Conservation (phyloP, 805 yeast species). For the Wickerhamomyces mucosus region DNA sequence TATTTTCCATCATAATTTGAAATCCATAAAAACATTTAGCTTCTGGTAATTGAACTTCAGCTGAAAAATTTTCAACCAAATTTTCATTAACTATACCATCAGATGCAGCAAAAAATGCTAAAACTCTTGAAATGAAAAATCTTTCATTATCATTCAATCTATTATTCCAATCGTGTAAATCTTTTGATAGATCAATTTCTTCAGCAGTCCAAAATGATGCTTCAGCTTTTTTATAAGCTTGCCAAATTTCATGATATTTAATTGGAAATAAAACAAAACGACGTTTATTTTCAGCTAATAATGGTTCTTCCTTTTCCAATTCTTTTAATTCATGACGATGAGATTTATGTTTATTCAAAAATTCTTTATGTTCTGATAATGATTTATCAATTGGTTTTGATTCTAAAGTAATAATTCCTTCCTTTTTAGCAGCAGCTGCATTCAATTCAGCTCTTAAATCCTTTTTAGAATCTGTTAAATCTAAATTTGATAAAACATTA, state of each 20-base stretch:
- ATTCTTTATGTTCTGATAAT: slow-evolving; percentile 35
- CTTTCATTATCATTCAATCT: slow-evolving; percentile 85
- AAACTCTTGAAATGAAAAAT: slow-evolving; percentile 81
- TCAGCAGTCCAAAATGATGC: slow-evolving; percentile 99
- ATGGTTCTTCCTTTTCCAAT: slow-evolving; percentile 81
- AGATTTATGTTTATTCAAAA: slow-evolving; percentile 50
- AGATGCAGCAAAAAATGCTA: slow-evolving; percentile 97
- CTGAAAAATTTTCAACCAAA: slow-evolving; percentile 93
- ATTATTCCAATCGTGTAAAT: slow-evolving; percentile 86
- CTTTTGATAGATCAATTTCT: slow-evolving; percentile 94
- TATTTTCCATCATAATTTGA: slow-evolving; percentile 99
- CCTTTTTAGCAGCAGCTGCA: slow-evolving; percentile 32
- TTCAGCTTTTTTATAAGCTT: slow-evolving; percentile 97
- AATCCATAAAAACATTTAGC: slow-evolving; percentile 98
- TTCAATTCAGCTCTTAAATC: slow-evolving; percentile 32
- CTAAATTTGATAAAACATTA: slow-evolving; percentile 41
- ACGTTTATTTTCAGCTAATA: slow-evolving; percentile 72
- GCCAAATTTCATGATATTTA: slow-evolving; percentile 97
- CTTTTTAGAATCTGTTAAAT: slow-evolving; percentile 34
- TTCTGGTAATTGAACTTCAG: slow-evolving; percentile 95
- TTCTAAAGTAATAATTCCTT: slow-evolving; percentile 19
- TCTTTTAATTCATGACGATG: slow-evolving; percentile 70
- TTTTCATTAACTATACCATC: slow-evolving; percentile 98
- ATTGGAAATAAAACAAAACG: slow-evolving; percentile 94
- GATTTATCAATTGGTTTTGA: slow-evolving; percentile 2